A percentile compares a stretch with the other conserved stretches of the same genome.
phyloP scores from a whole-genome alignment of 805 yeast genomes.

The Saccharomyces jurei region DNA sequence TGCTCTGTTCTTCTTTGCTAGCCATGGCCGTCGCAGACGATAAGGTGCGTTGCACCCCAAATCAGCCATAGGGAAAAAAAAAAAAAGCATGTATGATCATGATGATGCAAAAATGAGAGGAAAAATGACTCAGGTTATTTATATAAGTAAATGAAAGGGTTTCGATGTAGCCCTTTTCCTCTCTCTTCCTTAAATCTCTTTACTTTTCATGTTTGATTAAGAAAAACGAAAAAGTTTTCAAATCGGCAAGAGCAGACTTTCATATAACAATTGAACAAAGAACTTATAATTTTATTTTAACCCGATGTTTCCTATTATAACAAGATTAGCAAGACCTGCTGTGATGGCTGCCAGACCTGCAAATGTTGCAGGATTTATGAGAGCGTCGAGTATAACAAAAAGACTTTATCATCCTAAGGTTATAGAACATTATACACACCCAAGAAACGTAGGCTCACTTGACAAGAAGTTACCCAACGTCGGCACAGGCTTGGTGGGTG shows the following conservation, averaged over 20 bases:
- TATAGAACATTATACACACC: conserved; percentile 90
- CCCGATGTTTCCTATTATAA: neutral
- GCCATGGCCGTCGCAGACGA: neutral
- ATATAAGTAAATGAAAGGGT: neutral
- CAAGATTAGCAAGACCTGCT: neutral
- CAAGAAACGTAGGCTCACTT: conserved; percentile 90
- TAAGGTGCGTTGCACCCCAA: neutral
- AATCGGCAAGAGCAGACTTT: neutral
- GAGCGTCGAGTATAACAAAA: conserved; percentile 11
- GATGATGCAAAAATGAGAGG: neutral
- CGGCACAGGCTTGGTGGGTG: conserved; percentile 96
- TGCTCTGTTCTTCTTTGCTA: neutral
- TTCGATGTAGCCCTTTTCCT: neutral
- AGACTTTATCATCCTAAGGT: conserved; percentile 81
- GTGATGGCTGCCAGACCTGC: neutral
- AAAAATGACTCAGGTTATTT: neutral
- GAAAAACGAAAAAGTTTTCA: neutral
- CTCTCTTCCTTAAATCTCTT: neutral
- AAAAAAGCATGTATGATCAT: neutral
- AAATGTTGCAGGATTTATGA: neutral
- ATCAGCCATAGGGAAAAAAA: neutral
- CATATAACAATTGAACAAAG: neutral
- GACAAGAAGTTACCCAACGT: conserved; percentile 68
- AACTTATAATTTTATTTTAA: neutral
- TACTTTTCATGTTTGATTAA: too few relatives aligned